phyloP scores from a whole-genome alignment of 495 filamentous ascomycete genomes.

The Penicillium daleae region DNA sequence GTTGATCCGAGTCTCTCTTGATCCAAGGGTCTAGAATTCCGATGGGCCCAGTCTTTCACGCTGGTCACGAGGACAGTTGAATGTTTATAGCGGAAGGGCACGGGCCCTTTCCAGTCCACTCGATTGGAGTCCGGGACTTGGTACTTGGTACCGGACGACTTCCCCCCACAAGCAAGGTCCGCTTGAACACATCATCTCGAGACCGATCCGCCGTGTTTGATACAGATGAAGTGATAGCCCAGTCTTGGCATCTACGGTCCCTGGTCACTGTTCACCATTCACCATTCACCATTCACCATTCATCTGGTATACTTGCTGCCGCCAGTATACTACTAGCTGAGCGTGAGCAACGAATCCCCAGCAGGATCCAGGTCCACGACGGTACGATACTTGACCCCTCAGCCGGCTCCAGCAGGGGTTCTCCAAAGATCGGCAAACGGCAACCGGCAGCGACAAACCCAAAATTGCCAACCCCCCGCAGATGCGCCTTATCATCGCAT shows the following conservation, averaged over 20 bases:
- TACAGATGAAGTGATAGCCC: not conserved
- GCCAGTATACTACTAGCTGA: too few species aligned
- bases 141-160: not conserved
- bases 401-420: conserved; percentile 4
- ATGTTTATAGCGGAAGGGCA: too few species aligned
- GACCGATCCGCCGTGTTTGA: not conserved
- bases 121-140: too few species aligned
- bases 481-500: conserved; percentile 23
- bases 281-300: not conserved
- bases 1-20: too few species aligned
- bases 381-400: conserved; percentile 7
- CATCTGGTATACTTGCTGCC: too few species aligned
- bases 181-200: not conserved
- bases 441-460: not conserved
- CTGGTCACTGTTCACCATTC: not conserved
- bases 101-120: too few species aligned
- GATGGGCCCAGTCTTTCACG: too few species aligned
- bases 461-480: conserved; percentile 17
- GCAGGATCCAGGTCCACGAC: too few species aligned
- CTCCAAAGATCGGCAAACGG: conserved; percentile 4
- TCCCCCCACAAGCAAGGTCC: not conserved
- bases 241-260: too few species aligned
- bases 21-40: too few species aligned
- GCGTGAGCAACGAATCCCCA: too few species aligned
- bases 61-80: too few species aligned